phyloP scores from a whole-genome alignment of 2,329 filamentous ascomycete genomes.

The Fusarium sp. region DNA sequence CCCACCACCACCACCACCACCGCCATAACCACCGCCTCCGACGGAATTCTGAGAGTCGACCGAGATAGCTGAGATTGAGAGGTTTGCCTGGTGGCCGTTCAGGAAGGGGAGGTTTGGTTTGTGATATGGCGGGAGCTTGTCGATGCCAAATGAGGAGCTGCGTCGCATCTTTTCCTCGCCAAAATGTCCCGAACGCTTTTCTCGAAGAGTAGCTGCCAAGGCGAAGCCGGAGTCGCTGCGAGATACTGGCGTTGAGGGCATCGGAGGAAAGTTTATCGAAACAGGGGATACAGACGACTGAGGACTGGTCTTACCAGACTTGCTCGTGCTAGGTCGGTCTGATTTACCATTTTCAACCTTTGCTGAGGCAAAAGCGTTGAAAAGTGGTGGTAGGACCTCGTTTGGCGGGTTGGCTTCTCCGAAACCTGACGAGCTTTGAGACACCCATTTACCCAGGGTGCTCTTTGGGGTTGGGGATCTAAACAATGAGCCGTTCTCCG shows the following conservation, averaged over 20 bases:
- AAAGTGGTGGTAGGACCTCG: conserved; percentile 72
- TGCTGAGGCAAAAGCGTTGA: conserved; percentile 90
- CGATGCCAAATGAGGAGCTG: conserved; percentile 92
- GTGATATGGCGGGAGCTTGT: conserved; percentile 74
- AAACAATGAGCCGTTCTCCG: conserved; percentile 85
- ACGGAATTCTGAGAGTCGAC: conserved; percentile 77
- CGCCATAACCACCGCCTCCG: conserved; percentile 48
- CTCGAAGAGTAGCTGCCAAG: conserved; percentile 84
- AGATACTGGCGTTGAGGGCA: conserved; percentile 83
- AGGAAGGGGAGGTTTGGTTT: conserved; percentile 81
- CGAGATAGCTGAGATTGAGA: conserved; percentile 69
- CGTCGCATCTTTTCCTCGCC: conserved; percentile 80
- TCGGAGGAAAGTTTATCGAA: conserved; percentile 79
- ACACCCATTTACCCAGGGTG: conserved; percentile 85
- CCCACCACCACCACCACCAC: conserved; percentile 58
- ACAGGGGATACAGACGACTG: conserved; percentile 78
- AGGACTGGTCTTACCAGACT: conserved; percentile 70
- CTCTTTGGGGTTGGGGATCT: conserved; percentile 75
- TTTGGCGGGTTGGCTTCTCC: conserved; percentile 70
- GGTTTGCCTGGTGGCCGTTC: conserved; percentile 69
- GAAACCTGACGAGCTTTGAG: conserved; percentile 90
- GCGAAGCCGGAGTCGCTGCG: conserved; percentile 93
- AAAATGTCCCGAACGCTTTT: conserved; percentile 95
- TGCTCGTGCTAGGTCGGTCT: conserved; percentile 83
- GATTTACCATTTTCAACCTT: conserved; percentile 72